Evolutionary conservation across 495 filamentous ascomycete genomes (phyloP), one percentile per base, ranked within the genome.

Genomic region (Trypethelium eluteriae): DNA sequence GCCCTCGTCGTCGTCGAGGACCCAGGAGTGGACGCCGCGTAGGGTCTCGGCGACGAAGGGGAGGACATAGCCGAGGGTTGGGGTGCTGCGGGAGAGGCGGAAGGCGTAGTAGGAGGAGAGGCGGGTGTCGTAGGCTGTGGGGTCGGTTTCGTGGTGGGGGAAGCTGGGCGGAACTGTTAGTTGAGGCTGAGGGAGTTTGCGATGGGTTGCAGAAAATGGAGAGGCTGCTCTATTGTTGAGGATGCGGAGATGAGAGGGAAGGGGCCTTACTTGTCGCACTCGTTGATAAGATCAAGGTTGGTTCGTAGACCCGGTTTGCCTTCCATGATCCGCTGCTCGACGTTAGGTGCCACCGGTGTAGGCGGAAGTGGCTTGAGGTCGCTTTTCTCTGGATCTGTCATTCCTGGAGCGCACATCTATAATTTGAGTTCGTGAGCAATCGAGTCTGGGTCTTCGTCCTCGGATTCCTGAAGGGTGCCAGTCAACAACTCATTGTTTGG

Each of bases 31-130:
- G 10, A 76, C 50, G 46, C 68, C 70, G 16, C 70, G 67, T 65
- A 78, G 75, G 44, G 77, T 67, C 68, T 76, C 73, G 38, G 74
- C 76, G 65, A 81, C 78, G 25, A 69, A 78, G 25, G 82, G 81
- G 6, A 83, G 75, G 49, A 84, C 72, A 70, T 82, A 83, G 65
- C 81, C 82, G 2, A 84, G 73, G 6, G 74, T 77, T 39, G 75
- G 71, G 53, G 72, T 68, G 57, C 69, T 70, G 66, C 65, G 56
- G 63, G 66, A 62, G 47, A 78, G 70, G 62, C 70, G 74, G 38
- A 78, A 73, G n/a, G 67, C 66, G 68, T 75, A 78, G 70, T 76
- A 74, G 18, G 74, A 73, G 6, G 71, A 66, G 34, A 77, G 66
- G 70, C 73, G 73, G n/a, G 70, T 69, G 47, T 66, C 64, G 73